phyloP scores from a whole-genome alignment of 176 grass and related monocot genomes.

The Bothriochloa decipiens region DNA sequence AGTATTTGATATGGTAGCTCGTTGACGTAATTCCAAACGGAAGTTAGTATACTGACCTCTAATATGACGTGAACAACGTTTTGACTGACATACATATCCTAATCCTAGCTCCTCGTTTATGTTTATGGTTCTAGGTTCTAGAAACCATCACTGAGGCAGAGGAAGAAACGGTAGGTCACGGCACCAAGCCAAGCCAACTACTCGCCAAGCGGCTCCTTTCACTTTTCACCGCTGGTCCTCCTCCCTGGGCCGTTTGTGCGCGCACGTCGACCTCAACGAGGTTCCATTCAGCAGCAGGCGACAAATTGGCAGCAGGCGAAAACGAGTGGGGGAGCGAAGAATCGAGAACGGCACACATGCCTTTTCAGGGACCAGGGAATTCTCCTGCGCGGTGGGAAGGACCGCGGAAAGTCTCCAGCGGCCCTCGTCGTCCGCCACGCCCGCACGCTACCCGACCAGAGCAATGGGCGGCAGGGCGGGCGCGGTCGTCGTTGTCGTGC shows the following conservation, averaged over 20 bases:
- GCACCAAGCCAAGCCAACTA: no score
- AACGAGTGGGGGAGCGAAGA: neutral
- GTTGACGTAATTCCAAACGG: neutral
- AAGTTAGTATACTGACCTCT: neutral
- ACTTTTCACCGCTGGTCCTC: neutral
- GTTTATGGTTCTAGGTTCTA: no score
- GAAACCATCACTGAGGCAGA: neutral
- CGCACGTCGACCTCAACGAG: neutral
- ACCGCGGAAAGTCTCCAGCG: neutral
- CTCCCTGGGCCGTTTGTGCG: neutral
- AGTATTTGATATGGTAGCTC: neutral
- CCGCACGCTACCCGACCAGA: neutral
- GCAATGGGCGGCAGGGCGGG: neutral
- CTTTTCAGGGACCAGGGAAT: neutral
- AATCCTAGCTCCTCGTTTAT: neutral
- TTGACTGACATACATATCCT: neutral
- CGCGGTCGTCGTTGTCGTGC: conserved; percentile 9
- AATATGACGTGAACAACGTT: neutral
- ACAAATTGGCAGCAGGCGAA: neutral
- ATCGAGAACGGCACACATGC: neutral
- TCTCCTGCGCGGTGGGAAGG: neutral
- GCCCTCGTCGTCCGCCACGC: neutral
- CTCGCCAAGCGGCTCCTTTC: neutral
- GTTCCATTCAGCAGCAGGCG: neutral
- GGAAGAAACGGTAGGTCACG: neutral